Evolutionary conservation across 2,329 filamentous ascomycete genomes (phyloP).

Genomic region (Apiospora pterosperma): DNA sequence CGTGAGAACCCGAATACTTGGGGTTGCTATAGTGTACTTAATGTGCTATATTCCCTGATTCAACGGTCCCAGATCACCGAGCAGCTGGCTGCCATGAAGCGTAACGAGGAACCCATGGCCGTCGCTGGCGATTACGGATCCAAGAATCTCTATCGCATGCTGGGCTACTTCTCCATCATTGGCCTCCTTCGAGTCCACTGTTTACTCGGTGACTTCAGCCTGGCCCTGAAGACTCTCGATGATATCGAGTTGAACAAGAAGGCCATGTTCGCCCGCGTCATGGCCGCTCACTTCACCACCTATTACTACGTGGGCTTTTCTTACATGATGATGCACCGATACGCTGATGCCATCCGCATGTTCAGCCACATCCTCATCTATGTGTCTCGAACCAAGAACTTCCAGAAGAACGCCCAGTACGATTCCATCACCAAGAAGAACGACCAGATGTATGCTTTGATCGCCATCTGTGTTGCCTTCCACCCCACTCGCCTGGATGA

Average conservation of each 20-base stretch:
- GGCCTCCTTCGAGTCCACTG: constrained; percentile 94
- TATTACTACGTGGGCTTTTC: constrained; percentile 99
- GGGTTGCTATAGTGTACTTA: constrained; percentile 99
- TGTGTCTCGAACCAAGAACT: constrained; percentile 98
- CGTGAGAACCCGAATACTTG: constrained; percentile 98
- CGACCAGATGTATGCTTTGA: constrained; percentile 99
- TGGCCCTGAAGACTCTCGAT: constrained; percentile 97
- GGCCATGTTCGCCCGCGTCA: constrained; percentile 98
- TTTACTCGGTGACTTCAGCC: constrained; percentile 93
- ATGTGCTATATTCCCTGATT: constrained; percentile 98
- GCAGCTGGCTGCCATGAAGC: constrained; percentile 91
- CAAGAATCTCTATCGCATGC: constrained; percentile 93
- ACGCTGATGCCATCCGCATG: constrained; percentile 98
- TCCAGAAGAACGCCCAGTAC: constrained; percentile 98
- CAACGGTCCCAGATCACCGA: constrained; percentile 98
- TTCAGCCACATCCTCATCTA: constrained; percentile 99
- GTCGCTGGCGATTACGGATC: constrained; percentile 95
- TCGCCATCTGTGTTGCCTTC: constrained; percentile 98
- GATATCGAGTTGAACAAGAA: constrained; percentile 99
- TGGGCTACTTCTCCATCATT: constrained; percentile 99
- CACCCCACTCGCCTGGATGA: constrained; percentile 96
- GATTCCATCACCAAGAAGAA: constrained; percentile 99
- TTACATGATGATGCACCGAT: constrained; percentile 99
- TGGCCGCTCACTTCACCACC: constrained; percentile 99
- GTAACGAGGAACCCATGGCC: constrained; percentile 81